Conservation (phyloP, 768 basidiomycete genomes). For the Trichaptum fuscoviolaceum region DNA sequence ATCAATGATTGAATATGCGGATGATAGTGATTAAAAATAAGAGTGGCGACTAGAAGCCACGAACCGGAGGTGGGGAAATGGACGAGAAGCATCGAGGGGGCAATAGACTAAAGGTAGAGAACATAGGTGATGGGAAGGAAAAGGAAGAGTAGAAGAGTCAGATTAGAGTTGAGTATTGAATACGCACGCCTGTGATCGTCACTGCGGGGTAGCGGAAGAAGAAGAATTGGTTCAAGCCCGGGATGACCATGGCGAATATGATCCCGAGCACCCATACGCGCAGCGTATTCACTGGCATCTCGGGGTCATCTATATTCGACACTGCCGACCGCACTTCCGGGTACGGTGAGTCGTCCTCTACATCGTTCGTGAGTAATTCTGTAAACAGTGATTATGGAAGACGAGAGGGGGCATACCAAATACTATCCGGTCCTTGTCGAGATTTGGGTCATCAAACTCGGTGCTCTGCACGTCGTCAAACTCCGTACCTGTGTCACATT, state of each 20-base stretch:
- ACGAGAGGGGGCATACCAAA: conserved; percentile 14
- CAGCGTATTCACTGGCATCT: conserved; percentile 55
- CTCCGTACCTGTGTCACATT: background rate
- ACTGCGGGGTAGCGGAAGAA: conserved; percentile 60
- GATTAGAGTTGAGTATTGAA: background rate
- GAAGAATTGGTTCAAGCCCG: conserved; percentile 75
- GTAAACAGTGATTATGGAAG: background rate
- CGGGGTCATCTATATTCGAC: conserved; percentile 66
- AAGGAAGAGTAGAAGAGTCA: background rate
- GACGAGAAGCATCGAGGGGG: background rate
- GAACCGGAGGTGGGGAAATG: background rate
- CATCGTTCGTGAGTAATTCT: background rate
- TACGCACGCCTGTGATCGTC: conserved; percentile 13
- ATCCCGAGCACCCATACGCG: conserved; percentile 69
- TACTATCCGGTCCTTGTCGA: conserved; percentile 24
- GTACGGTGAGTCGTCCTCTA: conserved; percentile 32
- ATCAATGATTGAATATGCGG: background rate
- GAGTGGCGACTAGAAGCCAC: background rate
- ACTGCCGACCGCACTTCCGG: conserved; percentile 45
- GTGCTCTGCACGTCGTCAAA: conserved; percentile 11
- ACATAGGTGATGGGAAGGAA: background rate
- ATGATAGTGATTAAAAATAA: background rate
- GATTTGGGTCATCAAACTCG: conserved; percentile 29
- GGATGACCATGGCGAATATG: conserved; percentile 50
- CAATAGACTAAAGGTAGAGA: background rate